Evolutionary conservation across 2,329 filamentous ascomycete species (phyloP).

Genomic region (Rhexocercosporidium sp.): DNA sequence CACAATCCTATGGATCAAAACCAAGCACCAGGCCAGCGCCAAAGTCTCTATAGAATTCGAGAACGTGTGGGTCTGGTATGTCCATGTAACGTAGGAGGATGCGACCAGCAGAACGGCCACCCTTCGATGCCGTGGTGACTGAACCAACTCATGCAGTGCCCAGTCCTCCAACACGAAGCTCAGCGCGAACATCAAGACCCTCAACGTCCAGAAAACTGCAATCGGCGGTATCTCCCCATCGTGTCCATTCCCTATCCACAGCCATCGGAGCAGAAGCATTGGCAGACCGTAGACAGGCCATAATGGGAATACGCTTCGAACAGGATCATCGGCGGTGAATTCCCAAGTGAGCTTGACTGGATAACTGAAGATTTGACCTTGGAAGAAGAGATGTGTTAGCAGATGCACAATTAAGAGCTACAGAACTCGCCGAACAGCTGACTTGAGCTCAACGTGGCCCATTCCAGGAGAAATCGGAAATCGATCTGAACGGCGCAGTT

Average conservation of each 20-base stretch:
- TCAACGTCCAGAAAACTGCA: slow-evolving; percentile 86
- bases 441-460: slow-evolving; percentile 10
- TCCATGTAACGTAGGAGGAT: slow-evolving; percentile 98
- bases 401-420: slow-evolving; percentile 12
- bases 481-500: not conserved
- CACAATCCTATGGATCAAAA: slow-evolving; percentile 85
- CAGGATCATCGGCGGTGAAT: slow-evolving; percentile 85
- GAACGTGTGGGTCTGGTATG: slow-evolving; percentile 97
- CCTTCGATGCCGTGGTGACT: slow-evolving; percentile 71
- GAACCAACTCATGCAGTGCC: slow-evolving; percentile 91
- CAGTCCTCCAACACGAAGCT: slow-evolving; percentile 98
- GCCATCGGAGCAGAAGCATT: slow-evolving; percentile 90
- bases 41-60: slow-evolving; percentile 97
- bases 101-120: slow-evolving; percentile 84
- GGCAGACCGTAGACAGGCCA: slow-evolving; percentile 95
- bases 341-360: slow-evolving; percentile 93
- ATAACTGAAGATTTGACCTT: slow-evolving; percentile 92
- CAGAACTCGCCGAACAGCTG: not conserved
- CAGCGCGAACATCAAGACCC: slow-evolving; percentile 88
- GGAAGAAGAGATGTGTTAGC: slow-evolving; percentile 18
- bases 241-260: slow-evolving; percentile 84
- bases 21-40: slow-evolving; percentile 89
- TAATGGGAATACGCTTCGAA: slow-evolving; percentile 95
- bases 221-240: slow-evolving; percentile 81
- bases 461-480: not conserved